phyloP scores from a whole-genome alignment of 208 protist species.

The Leishmania tropica region DNA sequence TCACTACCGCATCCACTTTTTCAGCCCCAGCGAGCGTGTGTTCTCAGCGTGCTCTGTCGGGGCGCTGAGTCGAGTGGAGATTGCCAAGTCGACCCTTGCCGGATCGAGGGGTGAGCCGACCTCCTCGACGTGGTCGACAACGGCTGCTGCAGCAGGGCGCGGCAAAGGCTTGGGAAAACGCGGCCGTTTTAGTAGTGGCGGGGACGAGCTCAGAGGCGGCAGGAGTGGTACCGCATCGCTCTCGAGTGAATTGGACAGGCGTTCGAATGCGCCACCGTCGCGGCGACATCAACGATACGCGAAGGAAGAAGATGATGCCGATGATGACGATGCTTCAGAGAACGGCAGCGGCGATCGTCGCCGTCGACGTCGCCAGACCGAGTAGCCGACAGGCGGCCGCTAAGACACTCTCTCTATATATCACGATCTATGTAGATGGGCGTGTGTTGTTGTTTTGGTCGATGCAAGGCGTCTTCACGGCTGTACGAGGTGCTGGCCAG shows the following conservation, averaged over 20 bases:
- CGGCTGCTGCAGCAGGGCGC: conserved; percentile 1
- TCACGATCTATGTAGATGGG: background rate
- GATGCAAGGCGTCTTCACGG: background rate
- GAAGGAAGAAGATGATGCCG: conserved; percentile 12
- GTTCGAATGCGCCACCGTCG: conserved; percentile 16
- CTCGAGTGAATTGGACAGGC: conserved; percentile 12
- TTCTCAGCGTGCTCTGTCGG: conserved; percentile 82
- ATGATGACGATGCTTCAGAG: background rate
- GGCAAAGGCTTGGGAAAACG: conserved; percentile 17
- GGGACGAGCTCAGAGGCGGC: background rate
- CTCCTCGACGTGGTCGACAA: conserved; percentile 7
- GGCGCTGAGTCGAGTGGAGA: conserved; percentile 70
- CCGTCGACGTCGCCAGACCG: conserved; percentile 9
- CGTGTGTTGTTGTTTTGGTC: no score
- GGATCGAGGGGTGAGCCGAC: conserved; percentile 6
- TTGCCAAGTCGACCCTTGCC: conserved; percentile 38
- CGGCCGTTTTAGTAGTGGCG: background rate
- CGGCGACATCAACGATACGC: conserved; percentile 8
- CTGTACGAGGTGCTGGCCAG: background rate
- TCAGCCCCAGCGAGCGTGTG: conserved; percentile 73
- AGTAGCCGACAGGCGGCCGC: background rate
- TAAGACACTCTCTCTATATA: background rate
- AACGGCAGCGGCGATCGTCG: conserved; percentile 5
- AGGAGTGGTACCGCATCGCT: background rate
- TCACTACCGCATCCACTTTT: conserved; percentile 59